These are phyloP conservation scores for Cicer bijugum DNA, from an alignment of 306 rosid genomes.

Conservation along the genomic window DNA sequence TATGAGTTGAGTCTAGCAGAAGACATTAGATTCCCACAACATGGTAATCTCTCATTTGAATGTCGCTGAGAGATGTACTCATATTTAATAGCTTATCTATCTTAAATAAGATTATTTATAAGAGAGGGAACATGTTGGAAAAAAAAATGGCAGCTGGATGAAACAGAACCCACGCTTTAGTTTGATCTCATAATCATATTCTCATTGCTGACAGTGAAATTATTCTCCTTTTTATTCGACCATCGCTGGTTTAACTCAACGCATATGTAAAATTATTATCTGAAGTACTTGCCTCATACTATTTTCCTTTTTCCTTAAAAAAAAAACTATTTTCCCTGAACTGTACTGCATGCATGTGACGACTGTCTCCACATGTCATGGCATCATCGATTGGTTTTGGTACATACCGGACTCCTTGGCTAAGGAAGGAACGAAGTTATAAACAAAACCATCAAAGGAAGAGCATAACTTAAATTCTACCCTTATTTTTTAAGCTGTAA, in stretches of 20 bases:
- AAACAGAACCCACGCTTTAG: constrained; percentile 32
- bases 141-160: constrained; percentile 30
- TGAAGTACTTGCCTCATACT: not conserved
- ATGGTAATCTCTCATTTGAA: no score
- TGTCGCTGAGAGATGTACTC: no score
- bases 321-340: not conserved
- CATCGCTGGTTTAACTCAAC: not conserved
- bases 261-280: constrained; percentile 16
- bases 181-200: constrained; percentile 28
- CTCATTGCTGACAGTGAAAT: constrained; percentile 32
- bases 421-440: constrained; percentile 40
- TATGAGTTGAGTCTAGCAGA: no score
- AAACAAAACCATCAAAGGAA: not conserved
- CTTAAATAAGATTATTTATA: no score
- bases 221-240: constrained; percentile 35
- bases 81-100: no score
- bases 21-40: fast-evolving
- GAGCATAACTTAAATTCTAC: not conserved
- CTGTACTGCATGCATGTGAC: constrained; percentile 2
- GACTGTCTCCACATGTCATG: constrained; percentile 36
- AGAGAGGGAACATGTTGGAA: no score
- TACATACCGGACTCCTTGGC: constrained; percentile 32
- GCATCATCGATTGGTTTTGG: constrained; percentile 6
- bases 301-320: not conserved
- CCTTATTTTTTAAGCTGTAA: not conserved